A percentile compares a stretch with the other conserved stretches of the same genome.
Conservation (phyloP, 2,329 filamentous ascomycete species). For the Penicillium crustosum region DNA sequence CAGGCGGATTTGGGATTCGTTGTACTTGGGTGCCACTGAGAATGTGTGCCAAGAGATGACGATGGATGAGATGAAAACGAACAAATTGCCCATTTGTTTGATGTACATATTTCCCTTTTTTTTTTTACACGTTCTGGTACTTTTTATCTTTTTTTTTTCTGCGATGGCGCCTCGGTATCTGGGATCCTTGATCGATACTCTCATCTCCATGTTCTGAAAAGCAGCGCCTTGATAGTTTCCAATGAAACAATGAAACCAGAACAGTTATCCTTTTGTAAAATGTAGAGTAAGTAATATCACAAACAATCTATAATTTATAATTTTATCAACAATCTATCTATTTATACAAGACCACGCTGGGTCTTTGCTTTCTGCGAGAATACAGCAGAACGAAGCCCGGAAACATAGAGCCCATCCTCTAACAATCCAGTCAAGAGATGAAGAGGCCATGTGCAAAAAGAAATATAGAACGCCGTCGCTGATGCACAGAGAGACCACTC, state of each 20-base stretch:
- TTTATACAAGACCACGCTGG: conserved; percentile 15
- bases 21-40: background rate
- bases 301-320: background rate
- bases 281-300: background rate
- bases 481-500: conserved; percentile 28
- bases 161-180: conserved; percentile 25
- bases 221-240: conserved; percentile 25
- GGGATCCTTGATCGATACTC: conserved; percentile 27
- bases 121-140: conserved; percentile 1
- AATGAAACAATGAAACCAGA: conserved; percentile 27
- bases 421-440: background rate
- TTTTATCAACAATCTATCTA: conserved; percentile 20
- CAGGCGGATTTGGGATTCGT: background rate
- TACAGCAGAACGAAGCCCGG: background rate
- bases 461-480: conserved; percentile 29
- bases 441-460: conserved; percentile 5
- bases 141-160: conserved; percentile 19
- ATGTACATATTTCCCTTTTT: conserved; percentile 29
- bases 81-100: conserved; percentile 29
- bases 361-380: background rate
- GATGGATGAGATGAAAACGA: conserved; percentile 16
- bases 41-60: background rate
- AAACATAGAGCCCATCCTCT: background rate
- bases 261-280: background rate
- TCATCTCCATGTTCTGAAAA: conserved; percentile 19